Base-by-base conservation (phyloP, 2,329 filamentous ascomycete genomes). In the Cladosporium sp. region DNA sequence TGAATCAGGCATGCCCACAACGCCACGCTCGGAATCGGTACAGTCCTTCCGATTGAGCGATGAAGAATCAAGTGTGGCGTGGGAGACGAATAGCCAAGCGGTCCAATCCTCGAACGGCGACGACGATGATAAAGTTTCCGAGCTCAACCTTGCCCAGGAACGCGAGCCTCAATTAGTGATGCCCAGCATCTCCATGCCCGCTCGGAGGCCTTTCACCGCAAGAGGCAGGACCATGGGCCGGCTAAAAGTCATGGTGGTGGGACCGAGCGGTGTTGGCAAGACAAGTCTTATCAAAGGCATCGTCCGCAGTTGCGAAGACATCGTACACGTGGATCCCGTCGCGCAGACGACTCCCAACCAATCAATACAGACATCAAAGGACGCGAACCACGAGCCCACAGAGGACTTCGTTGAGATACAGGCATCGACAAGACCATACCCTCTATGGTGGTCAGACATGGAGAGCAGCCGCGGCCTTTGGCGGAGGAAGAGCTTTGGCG, bases 171-270 rank as follows among this genome's bases (percentile, higher is more conserved):
- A 98, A 78, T 85, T 99, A n/a, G 92, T 99, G 67, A 99, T 99
- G 95, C 95, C 95, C 5, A 97, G 93, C 74, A 90, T 99, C 73
- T 89, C 87, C 68, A 95, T 99, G 87, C 94, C 95, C 3, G 91
- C 88, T 68, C 88, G 95, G 59, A 86, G 93, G 61, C 93, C 93
- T 0, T 98, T 98, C 77, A 97, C 95, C 0, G 88, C 91, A n/a
- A 86, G 86, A 57, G 95, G 95, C 18, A 94, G 90, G 80, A 85
- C 85, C 38, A 86, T 98, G 76, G 94, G 94, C 1, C 89, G 92
- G 72, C 83, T 98, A 64, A 98, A 96, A 80, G 82, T 98, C n/a
- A 83, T 98, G 69, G 83, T 98, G 65, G 90, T 92, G 61, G 95
- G 95, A 34, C 87, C 88, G 74, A 85, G 87, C 74, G 92, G 92